A percentile compares a stretch with the other conserved stretches of the same genome.
phyloP scores from a whole-genome alignment of 2,329 filamentous ascomycete genomes.

The Fragosphaeria purpurea region DNA sequence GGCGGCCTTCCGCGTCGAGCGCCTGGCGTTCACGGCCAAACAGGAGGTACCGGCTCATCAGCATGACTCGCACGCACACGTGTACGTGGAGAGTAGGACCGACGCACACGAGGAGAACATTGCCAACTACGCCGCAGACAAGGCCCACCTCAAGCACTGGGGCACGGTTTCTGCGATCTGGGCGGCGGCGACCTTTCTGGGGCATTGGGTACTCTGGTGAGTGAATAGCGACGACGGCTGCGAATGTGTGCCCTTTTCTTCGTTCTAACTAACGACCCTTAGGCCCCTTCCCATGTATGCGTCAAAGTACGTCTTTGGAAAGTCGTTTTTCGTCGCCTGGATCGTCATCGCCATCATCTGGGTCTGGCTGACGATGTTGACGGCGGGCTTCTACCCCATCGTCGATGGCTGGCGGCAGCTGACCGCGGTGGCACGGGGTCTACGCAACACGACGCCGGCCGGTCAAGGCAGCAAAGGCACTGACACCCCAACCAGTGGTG shows the following conservation, averaged over 20 bases:
- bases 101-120: conserved; percentile 17
- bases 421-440: too few species aligned
- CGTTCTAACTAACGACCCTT: conserved; percentile 1
- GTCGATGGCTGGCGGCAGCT: conserved; percentile 33
- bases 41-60: conserved; percentile 4
- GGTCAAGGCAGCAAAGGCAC: too few species aligned
- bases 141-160: conserved; percentile 34
- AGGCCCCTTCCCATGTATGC: conserved; percentile 44
- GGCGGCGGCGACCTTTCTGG: conserved; percentile 39
- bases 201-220: conserved; percentile 42
- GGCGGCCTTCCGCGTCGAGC: conserved; percentile 26
- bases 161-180: conserved; percentile 33
- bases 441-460: too few species aligned
- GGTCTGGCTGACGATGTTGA: conserved; percentile 40
- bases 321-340: conserved; percentile 40
- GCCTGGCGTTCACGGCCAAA: conserved; percentile 25
- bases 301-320: conserved; percentile 37
- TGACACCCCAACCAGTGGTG: too few species aligned
- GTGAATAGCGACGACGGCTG: not conserved
- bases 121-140: conserved; percentile 19
- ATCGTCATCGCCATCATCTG: conserved; percentile 40
- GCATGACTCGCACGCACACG: not conserved
- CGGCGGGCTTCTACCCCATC: conserved; percentile 39
- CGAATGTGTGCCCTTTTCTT: too few species aligned
- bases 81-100: not conserved